These are phyloP conservation scores for Ailanthus altissimus DNA, from an alignment of 345 rosid species.

Conservation along the genomic window DNA sequence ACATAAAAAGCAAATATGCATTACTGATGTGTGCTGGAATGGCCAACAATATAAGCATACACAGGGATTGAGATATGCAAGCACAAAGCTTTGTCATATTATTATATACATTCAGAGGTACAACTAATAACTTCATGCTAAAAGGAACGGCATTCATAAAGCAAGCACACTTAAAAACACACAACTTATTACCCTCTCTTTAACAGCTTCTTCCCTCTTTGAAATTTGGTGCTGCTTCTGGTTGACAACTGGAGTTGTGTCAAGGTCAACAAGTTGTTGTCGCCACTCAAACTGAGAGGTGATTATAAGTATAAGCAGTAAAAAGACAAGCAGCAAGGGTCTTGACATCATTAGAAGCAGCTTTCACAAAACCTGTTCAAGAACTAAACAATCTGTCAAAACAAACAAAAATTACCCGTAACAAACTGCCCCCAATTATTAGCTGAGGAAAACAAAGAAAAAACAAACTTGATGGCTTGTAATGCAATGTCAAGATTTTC, in stretches of 20 bases:
- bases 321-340: constrained; percentile 72
- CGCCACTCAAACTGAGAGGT: constrained; percentile 97
- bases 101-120: not conserved
- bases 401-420: not conserved
- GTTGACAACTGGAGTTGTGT: constrained; percentile 42
- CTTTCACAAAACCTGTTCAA: constrained; percentile 44
- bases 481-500: not conserved
- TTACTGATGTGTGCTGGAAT: not conserved
- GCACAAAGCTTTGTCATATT: not conserved
- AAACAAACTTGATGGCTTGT: not conserved
- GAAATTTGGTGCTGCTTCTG: constrained; percentile 63
- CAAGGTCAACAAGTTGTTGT: constrained; percentile 73
- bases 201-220: constrained; percentile 67
- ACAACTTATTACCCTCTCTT: constrained; percentile 64
- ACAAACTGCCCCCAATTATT: not conserved
- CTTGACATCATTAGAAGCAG: constrained; percentile 59
- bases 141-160: not conserved
- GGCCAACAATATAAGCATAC: not conserved
- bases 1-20: not conserved
- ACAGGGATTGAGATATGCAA: not conserved
- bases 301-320: constrained; percentile 68
- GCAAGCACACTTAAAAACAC: not conserved
- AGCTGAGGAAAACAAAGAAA: not conserved
- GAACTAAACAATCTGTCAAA: not conserved
- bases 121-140: not conserved